Percentiles rank a stretch among this genome's conserved stretches.
Evolutionary conservation across 176 grass and related monocot species (phyloP).

Genomic region (Triticum turgidum): DNA sequence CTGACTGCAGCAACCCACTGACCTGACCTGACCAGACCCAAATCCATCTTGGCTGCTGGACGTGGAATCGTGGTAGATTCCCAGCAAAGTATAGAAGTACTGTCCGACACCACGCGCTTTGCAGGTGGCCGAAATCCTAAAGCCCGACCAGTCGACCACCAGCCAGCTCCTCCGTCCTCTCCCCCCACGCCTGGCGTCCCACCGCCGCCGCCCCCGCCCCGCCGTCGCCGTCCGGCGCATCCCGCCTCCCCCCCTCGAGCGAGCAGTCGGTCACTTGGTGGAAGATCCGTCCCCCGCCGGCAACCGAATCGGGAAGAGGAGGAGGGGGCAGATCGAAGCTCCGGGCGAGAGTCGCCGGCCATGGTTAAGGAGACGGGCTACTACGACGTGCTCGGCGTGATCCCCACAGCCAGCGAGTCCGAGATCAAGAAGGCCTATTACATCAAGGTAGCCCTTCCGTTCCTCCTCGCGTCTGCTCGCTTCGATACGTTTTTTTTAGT

Average conservation of each 20-base stretch:
- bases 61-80: constrained; percentile 13
- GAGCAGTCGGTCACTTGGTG: not conserved
- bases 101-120: constrained; percentile 37
- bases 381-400: constrained; percentile 88
- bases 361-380: constrained; percentile 95
- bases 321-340: constrained; percentile 18
- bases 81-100: not conserved
- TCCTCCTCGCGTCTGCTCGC: not conserved
- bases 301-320: not conserved
- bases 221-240: not conserved
- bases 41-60: constrained; percentile 21
- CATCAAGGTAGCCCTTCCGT: constrained; percentile 55
- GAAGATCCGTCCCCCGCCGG: not conserved
- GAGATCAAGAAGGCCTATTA: constrained; percentile 99
- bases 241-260: not conserved
- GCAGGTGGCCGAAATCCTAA: constrained; percentile 35
- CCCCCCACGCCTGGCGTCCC: constrained; percentile 15
- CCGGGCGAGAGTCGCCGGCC: not conserved
- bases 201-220: not conserved
- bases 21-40: not conserved
- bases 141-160: constrained; percentile 10
- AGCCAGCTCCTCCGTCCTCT: not conserved
- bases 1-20: not conserved
- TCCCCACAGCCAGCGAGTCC: constrained; percentile 67
- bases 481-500: not conserved